phyloP scores from a whole-genome alignment of 257 asterid species.

The Solanum verrucosum region DNA sequence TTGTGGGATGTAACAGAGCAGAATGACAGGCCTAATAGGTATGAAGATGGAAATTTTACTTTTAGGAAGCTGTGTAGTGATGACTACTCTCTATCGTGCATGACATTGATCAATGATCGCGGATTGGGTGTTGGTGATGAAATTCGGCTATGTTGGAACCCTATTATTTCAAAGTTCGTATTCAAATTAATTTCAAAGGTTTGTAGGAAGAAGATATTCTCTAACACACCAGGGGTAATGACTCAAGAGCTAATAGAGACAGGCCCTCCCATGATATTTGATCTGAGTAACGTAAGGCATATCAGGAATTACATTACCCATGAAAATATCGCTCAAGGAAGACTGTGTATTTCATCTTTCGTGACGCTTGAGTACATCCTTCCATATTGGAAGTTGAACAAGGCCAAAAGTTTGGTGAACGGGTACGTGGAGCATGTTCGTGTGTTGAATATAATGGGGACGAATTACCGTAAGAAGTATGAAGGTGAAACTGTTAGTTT shows the following conservation, averaged over 20 bases:
- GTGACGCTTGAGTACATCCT: conserved; percentile 32
- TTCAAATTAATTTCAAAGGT: background rate
- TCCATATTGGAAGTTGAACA: conserved; percentile 38
- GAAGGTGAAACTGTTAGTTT: background rate
- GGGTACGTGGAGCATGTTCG: conserved; percentile 17
- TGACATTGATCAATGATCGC: conserved; percentile 24
- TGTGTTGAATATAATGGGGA: background rate
- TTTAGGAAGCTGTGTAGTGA: conserved; percentile 22
- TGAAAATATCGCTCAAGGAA: conserved; percentile 18
- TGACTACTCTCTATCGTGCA: conserved; percentile 5
- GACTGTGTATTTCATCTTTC: conserved; percentile 13
- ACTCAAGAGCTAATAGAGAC: background rate
- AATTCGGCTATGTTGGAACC: conserved; percentile 43
- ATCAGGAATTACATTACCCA: conserved; percentile 31
- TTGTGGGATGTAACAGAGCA: conserved; percentile 46
- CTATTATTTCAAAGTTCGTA: background rate
- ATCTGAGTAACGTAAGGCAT: conserved; percentile 15
- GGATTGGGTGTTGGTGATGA: conserved; percentile 22
- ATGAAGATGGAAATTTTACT: background rate
- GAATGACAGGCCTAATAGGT: conserved; percentile 13
- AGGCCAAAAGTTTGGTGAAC: conserved; percentile 26
- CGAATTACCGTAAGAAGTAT: conserved; percentile 17
- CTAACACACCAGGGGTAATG: no score
- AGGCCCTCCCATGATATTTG: conserved; percentile 21
- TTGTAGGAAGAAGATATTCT: no score